Evolutionary conservation across 2,329 filamentous ascomycete species (phyloP), one percentile per base, ranked within the genome.

Genomic region (Curvularia eragrostidis): DNA sequence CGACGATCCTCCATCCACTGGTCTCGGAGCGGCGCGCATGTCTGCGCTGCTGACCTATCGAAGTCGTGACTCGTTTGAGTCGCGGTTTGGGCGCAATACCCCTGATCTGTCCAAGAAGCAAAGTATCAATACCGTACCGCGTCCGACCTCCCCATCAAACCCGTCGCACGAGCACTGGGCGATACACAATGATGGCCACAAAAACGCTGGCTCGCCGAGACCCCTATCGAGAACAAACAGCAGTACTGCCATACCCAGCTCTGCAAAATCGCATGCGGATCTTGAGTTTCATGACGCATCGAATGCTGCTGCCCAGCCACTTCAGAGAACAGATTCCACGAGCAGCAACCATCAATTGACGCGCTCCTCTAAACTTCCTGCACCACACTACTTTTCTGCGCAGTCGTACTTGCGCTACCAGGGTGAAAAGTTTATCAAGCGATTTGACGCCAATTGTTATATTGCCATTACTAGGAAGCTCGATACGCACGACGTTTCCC

Each of bases 381-480:
- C 79, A 61, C 72, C 81, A 2, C 95, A 91, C n/a, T 97, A 97
- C 78, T 99, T 98, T 79, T 98, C 95, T 0, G 95, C 95, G 0
- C 95, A 99, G 76, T 97, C 93, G 0, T 99, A 99, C 78, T 85
- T 99, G 42, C 90, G 95, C 19, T 99, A 99, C 78, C 95, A 99
- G 78, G 94, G 93, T 54, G 86, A 89, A 69, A 99, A 99, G 77
- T 99, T 99, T 70, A 95, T 98, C 69, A 93, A 91, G 77, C 90
- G 95, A 9, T 99, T 98, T 76, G 95, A 99, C 77, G 91, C 93
- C 70, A 99, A 99, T 77, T 99, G 95, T 80, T 99, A 99, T 80
- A 98, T 99, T 67, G 93, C 95, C 66, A 97, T 99, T 78, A 98
- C 95, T 4, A 90, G 95, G 70, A 99, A 99, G 78, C 86, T 99